These are phyloP conservation scores for Lipomyces yamanashiensis DNA, from an alignment of 805 yeast species.

Conservation along the genomic window DNA sequence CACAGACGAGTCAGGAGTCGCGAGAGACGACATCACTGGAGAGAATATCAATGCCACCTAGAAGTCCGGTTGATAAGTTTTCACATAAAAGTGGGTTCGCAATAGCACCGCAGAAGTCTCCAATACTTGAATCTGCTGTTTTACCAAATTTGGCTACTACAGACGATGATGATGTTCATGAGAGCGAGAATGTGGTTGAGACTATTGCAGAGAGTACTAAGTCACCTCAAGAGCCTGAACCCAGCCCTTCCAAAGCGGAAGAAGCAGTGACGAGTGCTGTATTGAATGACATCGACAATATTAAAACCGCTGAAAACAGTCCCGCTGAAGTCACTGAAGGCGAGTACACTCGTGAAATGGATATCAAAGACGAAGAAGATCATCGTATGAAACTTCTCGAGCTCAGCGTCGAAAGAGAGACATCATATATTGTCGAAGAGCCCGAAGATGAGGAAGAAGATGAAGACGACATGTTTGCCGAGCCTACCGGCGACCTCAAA, in stretches of 20 bases:
- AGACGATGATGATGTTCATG: not conserved
- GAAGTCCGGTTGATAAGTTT: not conserved
- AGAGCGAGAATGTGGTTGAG: not conserved
- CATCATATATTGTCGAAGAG: not conserved
- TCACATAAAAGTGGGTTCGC: not conserved
- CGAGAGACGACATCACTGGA: not conserved
- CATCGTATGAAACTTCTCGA: not conserved
- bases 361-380: not conserved
- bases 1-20: not conserved
- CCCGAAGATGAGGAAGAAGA: conserved; percentile 30
- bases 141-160: not conserved
- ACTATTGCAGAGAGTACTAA: not conserved
- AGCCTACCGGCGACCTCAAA: conserved; percentile 5
- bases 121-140: not conserved
- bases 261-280: too few species aligned
- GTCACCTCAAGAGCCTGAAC: not conserved
- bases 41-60: not conserved
- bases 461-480: conserved; percentile 41
- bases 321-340: not conserved
- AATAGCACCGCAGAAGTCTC: not conserved
- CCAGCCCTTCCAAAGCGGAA: not conserved
- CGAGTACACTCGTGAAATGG: not conserved
- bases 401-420: not conserved
- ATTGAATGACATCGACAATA: not conserved
- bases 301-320: not conserved